These are phyloP conservation scores for Penicillium occitanis DNA, from an alignment of 2,329 filamentous ascomycete species.

Conservation along the genomic window DNA sequence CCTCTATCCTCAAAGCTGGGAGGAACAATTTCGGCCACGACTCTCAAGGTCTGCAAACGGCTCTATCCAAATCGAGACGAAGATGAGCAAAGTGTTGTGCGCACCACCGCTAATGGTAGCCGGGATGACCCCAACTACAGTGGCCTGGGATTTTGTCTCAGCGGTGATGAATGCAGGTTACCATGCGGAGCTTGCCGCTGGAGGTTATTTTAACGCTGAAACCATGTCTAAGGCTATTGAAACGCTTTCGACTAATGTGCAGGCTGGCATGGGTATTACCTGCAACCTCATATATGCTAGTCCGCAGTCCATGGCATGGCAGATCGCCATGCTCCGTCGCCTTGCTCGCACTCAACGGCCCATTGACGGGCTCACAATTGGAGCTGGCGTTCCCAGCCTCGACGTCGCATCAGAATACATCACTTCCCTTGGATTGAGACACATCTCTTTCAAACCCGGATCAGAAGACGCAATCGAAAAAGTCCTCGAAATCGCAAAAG, in stretches of 20 bases:
- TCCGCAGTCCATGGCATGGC: conserved; percentile 54
- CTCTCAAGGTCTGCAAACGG: conserved; percentile 85
- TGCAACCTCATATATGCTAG: conserved; percentile 57
- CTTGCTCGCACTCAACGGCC: conserved; percentile 73
- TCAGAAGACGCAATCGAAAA: conserved; percentile 83
- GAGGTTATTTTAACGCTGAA: conserved; percentile 72
- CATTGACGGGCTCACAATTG: conserved; percentile 88
- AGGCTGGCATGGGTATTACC: conserved; percentile 59
- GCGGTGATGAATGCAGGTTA: conserved; percentile 95
- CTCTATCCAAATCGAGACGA: conserved; percentile 89
- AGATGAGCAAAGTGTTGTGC: conserved; percentile 87
- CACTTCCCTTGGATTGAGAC: conserved; percentile 84
- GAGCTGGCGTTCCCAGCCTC: conserved; percentile 90
- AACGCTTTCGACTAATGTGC: conserved; percentile 60
- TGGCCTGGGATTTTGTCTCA: conserved; percentile 86
- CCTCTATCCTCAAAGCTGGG: conserved; percentile 3
- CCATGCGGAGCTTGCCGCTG: conserved; percentile 84
- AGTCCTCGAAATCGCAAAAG: conserved; percentile 88
- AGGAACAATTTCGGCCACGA: conserved; percentile 65
- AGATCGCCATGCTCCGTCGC: conserved; percentile 53
- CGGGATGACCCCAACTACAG: conserved; percentile 89
- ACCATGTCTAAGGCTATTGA: conserved; percentile 47
- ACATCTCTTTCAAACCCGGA: conserved; percentile 91
- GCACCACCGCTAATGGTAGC: conserved; percentile 85
- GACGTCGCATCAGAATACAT: conserved; percentile 94